Evolutionary conservation across 2,329 filamentous ascomycete genomes (phyloP), one percentile per base, ranked within the genome.

Genomic region (Diaporthe sp.): DNA sequence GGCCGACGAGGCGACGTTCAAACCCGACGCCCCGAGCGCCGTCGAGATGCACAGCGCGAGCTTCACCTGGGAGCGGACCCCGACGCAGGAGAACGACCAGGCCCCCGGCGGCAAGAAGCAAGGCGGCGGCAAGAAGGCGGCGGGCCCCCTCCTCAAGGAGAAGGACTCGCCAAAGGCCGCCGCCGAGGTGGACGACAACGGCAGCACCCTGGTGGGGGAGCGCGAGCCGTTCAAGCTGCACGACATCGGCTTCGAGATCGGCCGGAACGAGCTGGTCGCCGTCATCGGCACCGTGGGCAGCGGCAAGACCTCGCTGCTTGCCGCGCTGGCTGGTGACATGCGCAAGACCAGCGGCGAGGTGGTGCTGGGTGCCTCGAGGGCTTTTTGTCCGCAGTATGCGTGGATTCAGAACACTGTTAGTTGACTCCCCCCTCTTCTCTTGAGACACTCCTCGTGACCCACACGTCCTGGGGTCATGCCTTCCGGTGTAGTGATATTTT

Each of bases 371-470:
- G 94, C 94, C 0, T 92, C 92, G 4, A 89, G 96, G 76, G 94
- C 96, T 0, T 98, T 98, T 79, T 98, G 97, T 77, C 96, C 96
- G 0, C 96, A 99, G 81, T 98, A 98, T 80, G 94, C 97, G 0
- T 99, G 97, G 97, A 98, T 99, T 65, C 96, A 98, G 81, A 98
- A 98, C 80, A 89, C 95, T 53, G 63, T 68, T 3, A 53, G 63
- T 39, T 30, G 3, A 58, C 35, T 15, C 7, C 9, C 17, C 8
- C 37, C 2, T 22, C 13, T 25, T 12, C 30, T 12, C 30, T 1
- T 37, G 15, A 27, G 44, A 51, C 30, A 53, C n/a, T 12, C 22
- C 2, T 53, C 59, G 3, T 6, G 15, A 13, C 15, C 44, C 30
- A 9, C 30, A 37, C 3, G 19, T 13, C 9, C 32, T 6, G 35